A percentile compares a stretch with the other conserved stretches of the same genome.
These are phyloP conservation scores for Colletotrichum costaricense DNA, from an alignment of 2,329 filamentous ascomycete species.

Conservation along the genomic window DNA sequence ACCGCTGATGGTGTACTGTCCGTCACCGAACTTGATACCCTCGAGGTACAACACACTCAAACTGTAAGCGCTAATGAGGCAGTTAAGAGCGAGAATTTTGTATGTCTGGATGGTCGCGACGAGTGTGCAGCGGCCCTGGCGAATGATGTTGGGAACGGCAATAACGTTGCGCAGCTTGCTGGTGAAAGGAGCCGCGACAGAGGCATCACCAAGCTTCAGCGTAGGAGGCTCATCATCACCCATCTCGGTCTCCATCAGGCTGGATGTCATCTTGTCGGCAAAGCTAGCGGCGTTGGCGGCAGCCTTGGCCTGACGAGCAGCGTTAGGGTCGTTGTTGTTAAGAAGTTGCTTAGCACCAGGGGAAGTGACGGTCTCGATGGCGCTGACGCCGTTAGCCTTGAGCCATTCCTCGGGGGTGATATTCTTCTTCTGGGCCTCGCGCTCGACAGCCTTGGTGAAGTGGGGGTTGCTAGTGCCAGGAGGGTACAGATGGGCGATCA, in stretches of 20 bases:
- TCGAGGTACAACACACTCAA: conserved; percentile 96
- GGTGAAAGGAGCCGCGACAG: conserved; percentile 96
- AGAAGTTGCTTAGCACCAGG: conserved; percentile 72
- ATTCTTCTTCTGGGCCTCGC: conserved; percentile 84
- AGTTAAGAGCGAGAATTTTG: conserved; percentile 98
- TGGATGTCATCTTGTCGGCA: conserved; percentile 86
- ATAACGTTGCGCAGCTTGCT: conserved; percentile 97
- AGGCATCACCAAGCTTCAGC: conserved; percentile 97
- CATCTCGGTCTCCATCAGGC: conserved; percentile 91
- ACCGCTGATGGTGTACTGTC: conserved; percentile 97
- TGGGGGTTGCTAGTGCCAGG: conserved; percentile 93
- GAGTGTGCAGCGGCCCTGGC: conserved; percentile 95
- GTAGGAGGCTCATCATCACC: conserved; percentile 92
- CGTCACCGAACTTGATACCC: conserved; percentile 98
- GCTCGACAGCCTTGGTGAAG: conserved; percentile 89
- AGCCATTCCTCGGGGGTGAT: conserved; percentile 70
- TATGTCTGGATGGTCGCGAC: conserved; percentile 99
- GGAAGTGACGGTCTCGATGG: conserved; percentile 73
- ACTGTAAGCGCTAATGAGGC: conserved; percentile 97
- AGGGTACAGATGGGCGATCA: conserved; percentile 95
- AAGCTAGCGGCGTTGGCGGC: conserved; percentile 80
- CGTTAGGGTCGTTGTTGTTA: conserved; percentile 60
- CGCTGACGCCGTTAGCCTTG: conserved; percentile 62
- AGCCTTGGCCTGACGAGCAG: conserved; percentile 72
- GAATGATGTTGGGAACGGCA: conserved; percentile 97